phyloP scores from a whole-genome alignment of 495 filamentous ascomycete genomes.

The Penicillium simplicissimum region DNA sequence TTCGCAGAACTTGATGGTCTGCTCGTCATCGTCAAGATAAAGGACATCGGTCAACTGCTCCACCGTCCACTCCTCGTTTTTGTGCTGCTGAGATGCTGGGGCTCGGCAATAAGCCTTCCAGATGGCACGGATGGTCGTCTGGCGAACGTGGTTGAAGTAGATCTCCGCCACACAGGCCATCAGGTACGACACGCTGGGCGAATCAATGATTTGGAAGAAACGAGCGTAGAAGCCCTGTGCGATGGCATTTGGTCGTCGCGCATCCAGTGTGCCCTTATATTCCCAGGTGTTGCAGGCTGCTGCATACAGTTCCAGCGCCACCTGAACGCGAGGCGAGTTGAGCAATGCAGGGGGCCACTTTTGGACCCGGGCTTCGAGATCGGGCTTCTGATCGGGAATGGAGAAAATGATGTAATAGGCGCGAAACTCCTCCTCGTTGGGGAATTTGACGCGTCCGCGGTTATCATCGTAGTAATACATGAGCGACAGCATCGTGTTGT shows the following conservation, averaged over 20 bases:
- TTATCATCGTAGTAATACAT: conserved; percentile 87
- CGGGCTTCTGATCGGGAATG: conserved; percentile 66
- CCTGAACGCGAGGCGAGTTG: conserved; percentile 57
- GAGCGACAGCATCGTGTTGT: conserved; percentile 81
- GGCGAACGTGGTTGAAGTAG: conserved; percentile 80
- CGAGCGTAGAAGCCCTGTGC: conserved; percentile 64
- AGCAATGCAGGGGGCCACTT: conserved; percentile 64
- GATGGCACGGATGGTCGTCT: conserved; percentile 71
- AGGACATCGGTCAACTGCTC: conserved; percentile 64
- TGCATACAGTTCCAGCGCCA: conserved; percentile 68
- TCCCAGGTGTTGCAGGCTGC: conserved; percentile 66
- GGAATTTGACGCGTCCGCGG: conserved; percentile 49
- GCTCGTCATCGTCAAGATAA: conserved; percentile 70
- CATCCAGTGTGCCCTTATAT: conserved; percentile 62
- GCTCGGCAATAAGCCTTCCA: conserved; percentile 55
- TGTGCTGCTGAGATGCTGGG: conserved; percentile 62
- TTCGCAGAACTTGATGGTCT: conserved; percentile 69
- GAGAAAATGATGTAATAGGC: conserved; percentile 88
- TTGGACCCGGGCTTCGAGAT: conserved; percentile 72
- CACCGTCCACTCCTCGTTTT: conserved; percentile 74
- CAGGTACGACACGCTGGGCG: conserved; percentile 73
- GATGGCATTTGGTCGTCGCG: conserved; percentile 53
- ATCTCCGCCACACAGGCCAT: conserved; percentile 94
- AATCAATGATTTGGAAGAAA: conserved; percentile 75
- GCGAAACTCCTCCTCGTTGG: conserved; percentile 86